Conservation (phyloP, 805 yeast species). For the Saturnispora serradocipensis region DNA sequence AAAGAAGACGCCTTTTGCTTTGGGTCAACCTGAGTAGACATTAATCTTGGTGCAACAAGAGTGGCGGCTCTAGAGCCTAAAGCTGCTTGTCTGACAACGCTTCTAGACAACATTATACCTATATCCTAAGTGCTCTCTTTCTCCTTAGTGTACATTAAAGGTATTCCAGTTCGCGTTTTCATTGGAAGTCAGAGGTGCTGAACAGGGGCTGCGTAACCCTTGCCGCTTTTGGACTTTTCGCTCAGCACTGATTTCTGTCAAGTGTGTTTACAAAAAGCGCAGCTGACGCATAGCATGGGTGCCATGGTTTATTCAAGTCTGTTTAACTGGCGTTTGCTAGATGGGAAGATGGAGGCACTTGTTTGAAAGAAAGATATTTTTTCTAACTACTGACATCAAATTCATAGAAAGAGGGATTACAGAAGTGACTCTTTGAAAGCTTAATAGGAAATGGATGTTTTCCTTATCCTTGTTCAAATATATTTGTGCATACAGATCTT, state of each 20-base stretch:
- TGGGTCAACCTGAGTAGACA: conserved; percentile 69
- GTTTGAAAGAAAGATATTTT: too few species aligned
- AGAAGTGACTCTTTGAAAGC: too few species aligned
- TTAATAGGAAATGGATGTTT: too few species aligned
- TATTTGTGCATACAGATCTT: not conserved
- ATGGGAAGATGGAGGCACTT: too few species aligned
- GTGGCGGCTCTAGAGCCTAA: conserved; percentile 19
- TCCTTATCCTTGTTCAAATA: too few species aligned
- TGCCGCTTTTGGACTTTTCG: not conserved
- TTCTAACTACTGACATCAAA: too few species aligned
- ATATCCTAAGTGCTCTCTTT: not conserved
- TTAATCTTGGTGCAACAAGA: conserved; percentile 51
- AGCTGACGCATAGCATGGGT: too few species aligned
- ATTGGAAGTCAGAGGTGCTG: not conserved
- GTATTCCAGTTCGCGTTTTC: conserved; percentile 3
- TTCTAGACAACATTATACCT: conserved; percentile 11
- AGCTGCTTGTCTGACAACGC: conserved; percentile 29
- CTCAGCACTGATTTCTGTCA: not conserved
- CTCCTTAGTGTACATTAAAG: not conserved
- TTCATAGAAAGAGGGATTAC: too few species aligned
- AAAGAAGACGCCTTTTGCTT: conserved; percentile 84
- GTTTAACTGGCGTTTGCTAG: too few species aligned
- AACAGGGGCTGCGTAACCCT: conserved; percentile 8
- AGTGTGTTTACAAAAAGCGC: too few species aligned
- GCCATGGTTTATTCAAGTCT: too few species aligned